Base-by-base conservation (phyloP, 371 early-diverging fungal genomes). In the Rhizomucor pusillus region DNA sequence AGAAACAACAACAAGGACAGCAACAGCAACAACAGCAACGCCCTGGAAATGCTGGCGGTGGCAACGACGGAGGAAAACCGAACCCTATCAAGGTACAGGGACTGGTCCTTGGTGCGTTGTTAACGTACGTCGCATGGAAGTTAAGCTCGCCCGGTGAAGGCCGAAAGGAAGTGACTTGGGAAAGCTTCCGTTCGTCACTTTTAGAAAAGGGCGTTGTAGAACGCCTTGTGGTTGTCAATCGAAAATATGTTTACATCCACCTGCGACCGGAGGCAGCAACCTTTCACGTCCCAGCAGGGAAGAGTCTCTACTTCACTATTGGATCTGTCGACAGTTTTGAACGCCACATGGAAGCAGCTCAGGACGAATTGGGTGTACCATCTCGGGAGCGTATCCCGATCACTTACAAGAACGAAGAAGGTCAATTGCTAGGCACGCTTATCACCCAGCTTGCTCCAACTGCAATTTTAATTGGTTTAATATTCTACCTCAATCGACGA, bases 271-370 rank as follows among this genome's bases (percentile, higher is more conserved):
- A 91, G 56, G 88, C 88, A 3, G 60, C 69, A 2, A 73, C 81
- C 11, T 54, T 81, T 12, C 79, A 69, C 22, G 73, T 60, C 13
- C 60, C 67, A 23, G 63, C 49, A 22, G 19, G 48, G 59, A 73
- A 63, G 37, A 54, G 60, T 0, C 81, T 79, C 69, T 80, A 83
- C 60, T 98, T 98, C 69, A 87, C 92, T 40, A 96, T 98, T 44
- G 98, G 97, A 24, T 92, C 92, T n/a, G 88, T 95, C 0, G 98
- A 96, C 50, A 82, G 89, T 19, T 98, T 98, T 77, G 99, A 98
- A 71, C 84, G 86, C 43, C 88, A 87, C 54, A 59, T 98, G 53
- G 91, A 91, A n/a, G 80, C 86, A 16, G 96, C 96, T 14, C 98
- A 98, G 65, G 71, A 74, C 33, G 94, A 95, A 63, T 84, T 98